Base-by-base conservation (phyloP, 1,284 basidiomycete species). In the Ganoderma lingzhi region DNA sequence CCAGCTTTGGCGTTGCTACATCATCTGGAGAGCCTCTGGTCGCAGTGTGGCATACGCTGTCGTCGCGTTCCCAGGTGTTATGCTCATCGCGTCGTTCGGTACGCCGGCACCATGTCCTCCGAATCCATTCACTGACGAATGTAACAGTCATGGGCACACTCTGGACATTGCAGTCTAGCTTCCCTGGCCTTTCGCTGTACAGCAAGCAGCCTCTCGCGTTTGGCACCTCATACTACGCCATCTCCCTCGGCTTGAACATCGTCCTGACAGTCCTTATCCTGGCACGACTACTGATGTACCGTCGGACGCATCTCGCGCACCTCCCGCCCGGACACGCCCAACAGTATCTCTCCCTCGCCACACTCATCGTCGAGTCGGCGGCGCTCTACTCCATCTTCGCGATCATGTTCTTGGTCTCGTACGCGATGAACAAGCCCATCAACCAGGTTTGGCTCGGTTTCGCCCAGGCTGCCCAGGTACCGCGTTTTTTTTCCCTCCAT, bases 1-100 rank as follows among this genome's bases (percentile, higher is more conserved):
- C 68, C 12, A 85, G 84, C 74, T 84, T 19, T 85, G 84, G 84
- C 77, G 84, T 32, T 84, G 83, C 72, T 85, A 81, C 81, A 80
- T 84, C 42, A 85, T 86, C 39, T 86, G 84, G 84, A 74, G 76
- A 6, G 80, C 80, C 8, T 80, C 80, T 6, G 81, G 82, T 6
- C 76, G 71, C 2, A 32, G 62, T 1, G 66, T 76, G 5, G 83
- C 83, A 2, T 81, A 77, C 67, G 64, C 78, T 8, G 82, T 81
- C 12, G 79, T 77, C 28, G 69, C 77, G 2, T 78, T 85, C 60
- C 78, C 76, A 9, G 48, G 44, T 35, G 58, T 75, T 48, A 71
- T 72, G 66, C 66, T 84, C 10, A 44, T 83, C 14, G 81, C 76
- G 0, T 84, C 84, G 30, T 84, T 84, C 64, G 79, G 83, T 83